Evolutionary conservation across 2,329 filamentous ascomycete genomes (phyloP).

Genomic region (Xenoacremonium recifei): DNA sequence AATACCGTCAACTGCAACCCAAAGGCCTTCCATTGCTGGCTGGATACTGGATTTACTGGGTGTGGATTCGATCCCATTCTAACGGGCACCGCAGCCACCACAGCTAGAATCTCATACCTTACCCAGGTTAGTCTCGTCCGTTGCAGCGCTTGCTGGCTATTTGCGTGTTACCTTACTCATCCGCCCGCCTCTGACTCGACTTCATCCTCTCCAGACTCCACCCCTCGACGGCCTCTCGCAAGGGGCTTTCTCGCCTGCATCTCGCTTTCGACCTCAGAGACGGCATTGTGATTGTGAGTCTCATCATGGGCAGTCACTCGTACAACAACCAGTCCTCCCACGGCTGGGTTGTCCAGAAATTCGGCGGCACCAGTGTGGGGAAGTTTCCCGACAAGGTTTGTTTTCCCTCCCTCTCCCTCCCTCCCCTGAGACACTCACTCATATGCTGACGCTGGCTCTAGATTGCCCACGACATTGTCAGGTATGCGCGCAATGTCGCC

Average conservation of each 20-base stretch:
- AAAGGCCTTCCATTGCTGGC: too few species aligned
- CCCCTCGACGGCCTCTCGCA: not conserved
- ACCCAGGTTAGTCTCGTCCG: too few species aligned
- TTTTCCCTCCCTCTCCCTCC: slow-evolving; percentile 8
- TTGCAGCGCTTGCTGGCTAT: too few species aligned
- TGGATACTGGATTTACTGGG: too few species aligned
- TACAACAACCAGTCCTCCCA: slow-evolving; percentile 37
- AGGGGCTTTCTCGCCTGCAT: not conserved
- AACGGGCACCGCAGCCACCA: too few species aligned
- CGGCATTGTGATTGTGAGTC: not conserved
- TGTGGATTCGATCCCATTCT: too few species aligned
- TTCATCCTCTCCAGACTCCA: not conserved
- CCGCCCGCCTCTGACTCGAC: not conserved
- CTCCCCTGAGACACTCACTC: not conserved
- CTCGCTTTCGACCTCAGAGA: not conserved
- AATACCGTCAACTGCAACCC: too few species aligned
- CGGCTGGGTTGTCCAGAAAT: slow-evolving; percentile 89
- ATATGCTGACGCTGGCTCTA: slow-evolving; percentile 11
- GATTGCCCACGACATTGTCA: slow-evolving; percentile 44
- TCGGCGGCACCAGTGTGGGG: slow-evolving; percentile 91
- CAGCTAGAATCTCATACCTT: too few species aligned
- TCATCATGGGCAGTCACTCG: slow-evolving; percentile 35
- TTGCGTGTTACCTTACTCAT: too few species aligned
- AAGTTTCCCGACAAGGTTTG: slow-evolving; percentile 77
- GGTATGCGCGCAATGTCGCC: slow-evolving; percentile 28